phyloP scores from a whole-genome alignment of 352 stramenopile genomes.

The Globisporangium apiculatum region DNA sequence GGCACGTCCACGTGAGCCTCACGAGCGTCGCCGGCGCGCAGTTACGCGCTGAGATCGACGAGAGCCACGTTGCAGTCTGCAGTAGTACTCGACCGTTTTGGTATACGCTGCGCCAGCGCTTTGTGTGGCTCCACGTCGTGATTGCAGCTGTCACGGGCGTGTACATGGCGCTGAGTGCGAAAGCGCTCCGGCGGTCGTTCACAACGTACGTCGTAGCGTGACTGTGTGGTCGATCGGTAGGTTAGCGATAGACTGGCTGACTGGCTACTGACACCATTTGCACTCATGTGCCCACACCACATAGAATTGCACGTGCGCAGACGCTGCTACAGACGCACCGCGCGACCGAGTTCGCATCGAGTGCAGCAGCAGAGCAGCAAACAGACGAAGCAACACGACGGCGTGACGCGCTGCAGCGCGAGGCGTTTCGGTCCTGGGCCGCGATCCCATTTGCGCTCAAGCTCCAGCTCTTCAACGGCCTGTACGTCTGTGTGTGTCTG shows the following conservation, averaged over 20 bases:
- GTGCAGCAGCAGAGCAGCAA: neutral
- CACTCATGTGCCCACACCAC: neutral
- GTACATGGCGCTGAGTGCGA: slow-evolving; percentile 60
- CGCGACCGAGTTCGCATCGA: neutral
- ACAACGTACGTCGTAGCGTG: slow-evolving; percentile 21
- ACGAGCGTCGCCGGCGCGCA: slow-evolving; percentile 37
- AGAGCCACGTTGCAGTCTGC: slow-evolving; percentile 55
- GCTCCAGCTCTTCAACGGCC: slow-evolving; percentile 57
- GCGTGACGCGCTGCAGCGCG: slow-evolving; percentile 1
- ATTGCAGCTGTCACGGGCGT: slow-evolving; percentile 33
- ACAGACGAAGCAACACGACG: neutral
- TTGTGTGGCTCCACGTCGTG: slow-evolving; percentile 73
- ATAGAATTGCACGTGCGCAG: slow-evolving; percentile 12
- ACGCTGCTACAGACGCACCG: slow-evolving; percentile 8
- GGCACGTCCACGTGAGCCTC: slow-evolving; percentile 54
- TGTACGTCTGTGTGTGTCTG: slow-evolving; percentile 28
- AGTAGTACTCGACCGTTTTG: slow-evolving; percentile 31
- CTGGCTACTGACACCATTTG: no score
- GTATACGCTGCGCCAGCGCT: slow-evolving; percentile 45
- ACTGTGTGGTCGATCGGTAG: neutral
- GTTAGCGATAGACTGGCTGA: no score
- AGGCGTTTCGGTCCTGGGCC: slow-evolving; percentile 19
- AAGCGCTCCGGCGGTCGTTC: slow-evolving; percentile 47
- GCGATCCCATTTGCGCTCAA: slow-evolving; percentile 43
- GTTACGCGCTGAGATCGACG: slow-evolving; percentile 45